These are phyloP conservation scores for Colletotrichum tabaci DNA, from an alignment of 2,329 filamentous ascomycete genomes.

Conservation along the genomic window DNA sequence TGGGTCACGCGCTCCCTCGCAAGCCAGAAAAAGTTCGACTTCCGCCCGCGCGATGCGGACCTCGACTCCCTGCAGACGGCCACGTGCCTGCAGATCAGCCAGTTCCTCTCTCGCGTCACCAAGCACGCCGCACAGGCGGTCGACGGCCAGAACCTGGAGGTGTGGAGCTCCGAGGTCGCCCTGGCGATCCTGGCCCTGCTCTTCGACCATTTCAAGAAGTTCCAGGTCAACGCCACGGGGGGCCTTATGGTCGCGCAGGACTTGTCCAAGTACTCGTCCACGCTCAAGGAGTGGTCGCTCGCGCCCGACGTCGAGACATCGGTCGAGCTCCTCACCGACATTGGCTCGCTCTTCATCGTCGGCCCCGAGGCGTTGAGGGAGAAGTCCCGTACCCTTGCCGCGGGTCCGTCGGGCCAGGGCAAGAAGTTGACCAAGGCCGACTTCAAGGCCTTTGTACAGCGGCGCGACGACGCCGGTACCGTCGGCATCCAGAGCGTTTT, in stretches of 20 bases:
- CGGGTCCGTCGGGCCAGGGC: slow-evolving; percentile 57
- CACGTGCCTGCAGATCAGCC: slow-evolving; percentile 85
- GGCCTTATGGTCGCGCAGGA: slow-evolving; percentile 97
- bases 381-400: slow-evolving; percentile 73
- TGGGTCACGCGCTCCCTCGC: slow-evolving; percentile 82
- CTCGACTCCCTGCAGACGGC: slow-evolving; percentile 86
- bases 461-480: slow-evolving; percentile 86
- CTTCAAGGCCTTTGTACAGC: slow-evolving; percentile 87
- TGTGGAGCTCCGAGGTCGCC: slow-evolving; percentile 88
- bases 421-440: slow-evolving; percentile 76
- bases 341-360: slow-evolving; percentile 96
- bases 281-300: slow-evolving; percentile 86
- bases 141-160: slow-evolving; percentile 86
- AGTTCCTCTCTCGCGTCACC: slow-evolving; percentile 81
- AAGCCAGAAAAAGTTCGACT: slow-evolving; percentile 89
- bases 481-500: slow-evolving; percentile 88
- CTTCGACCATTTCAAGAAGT: slow-evolving; percentile 95
- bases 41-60: slow-evolving; percentile 87
- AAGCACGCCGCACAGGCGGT: slow-evolving; percentile 77
- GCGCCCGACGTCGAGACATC: slow-evolving; percentile 76
- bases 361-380: slow-evolving; percentile 84
- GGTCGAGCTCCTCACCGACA: slow-evolving; percentile 91
- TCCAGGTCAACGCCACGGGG: slow-evolving; percentile 91
- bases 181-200: slow-evolving; percentile 83
- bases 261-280: slow-evolving; percentile 91